Percentiles rank a stretch among this genome's conserved stretches.
Conservation (phyloP, 2,329 filamentous ascomycete species). For the Venturiaceae sp. region DNA sequence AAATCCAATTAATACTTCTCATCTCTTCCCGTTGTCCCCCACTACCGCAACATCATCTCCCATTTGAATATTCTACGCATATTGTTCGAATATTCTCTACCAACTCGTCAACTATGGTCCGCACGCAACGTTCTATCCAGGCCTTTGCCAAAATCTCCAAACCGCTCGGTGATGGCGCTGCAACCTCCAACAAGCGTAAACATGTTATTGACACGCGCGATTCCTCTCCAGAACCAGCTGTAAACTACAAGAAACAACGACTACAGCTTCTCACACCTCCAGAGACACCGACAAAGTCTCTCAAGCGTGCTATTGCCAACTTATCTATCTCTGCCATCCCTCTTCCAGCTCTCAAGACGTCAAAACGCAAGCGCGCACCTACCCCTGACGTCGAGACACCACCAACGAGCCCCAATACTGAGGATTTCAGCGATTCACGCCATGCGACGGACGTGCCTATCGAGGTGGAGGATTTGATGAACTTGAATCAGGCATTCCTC, state of each 20-base stretch:
- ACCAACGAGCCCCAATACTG: constrained; percentile 3
- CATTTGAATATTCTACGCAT: not conserved
- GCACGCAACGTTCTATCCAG: constrained; percentile 2
- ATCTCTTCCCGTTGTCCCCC: not conserved
- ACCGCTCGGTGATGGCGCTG: not conserved
- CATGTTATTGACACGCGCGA: not conserved
- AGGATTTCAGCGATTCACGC: not conserved
- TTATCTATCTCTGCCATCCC: constrained; percentile 4
- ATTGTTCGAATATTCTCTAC: not conserved
- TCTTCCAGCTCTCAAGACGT: not conserved
- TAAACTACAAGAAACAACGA: not conserved
- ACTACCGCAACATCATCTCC: not conserved
- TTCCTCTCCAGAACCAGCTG: not conserved
- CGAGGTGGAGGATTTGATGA: constrained; percentile 32
- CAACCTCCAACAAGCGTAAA: constrained; percentile 7
- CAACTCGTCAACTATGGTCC: not conserved
- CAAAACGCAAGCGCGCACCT: constrained; percentile 5
- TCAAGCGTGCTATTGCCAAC: constrained; percentile 4
- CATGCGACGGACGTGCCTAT: constrained; percentile 21
- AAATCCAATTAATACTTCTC: too few species aligned
- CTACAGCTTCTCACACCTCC: not conserved
- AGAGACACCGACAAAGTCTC: constrained; percentile 8
- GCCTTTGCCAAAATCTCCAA: constrained; percentile 5
- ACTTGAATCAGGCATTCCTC: constrained; percentile 38
- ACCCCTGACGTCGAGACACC: constrained; percentile 3